phyloP scores from a whole-genome alignment of 139 green algal species.

The Pseudopediastrum boryanum region DNA sequence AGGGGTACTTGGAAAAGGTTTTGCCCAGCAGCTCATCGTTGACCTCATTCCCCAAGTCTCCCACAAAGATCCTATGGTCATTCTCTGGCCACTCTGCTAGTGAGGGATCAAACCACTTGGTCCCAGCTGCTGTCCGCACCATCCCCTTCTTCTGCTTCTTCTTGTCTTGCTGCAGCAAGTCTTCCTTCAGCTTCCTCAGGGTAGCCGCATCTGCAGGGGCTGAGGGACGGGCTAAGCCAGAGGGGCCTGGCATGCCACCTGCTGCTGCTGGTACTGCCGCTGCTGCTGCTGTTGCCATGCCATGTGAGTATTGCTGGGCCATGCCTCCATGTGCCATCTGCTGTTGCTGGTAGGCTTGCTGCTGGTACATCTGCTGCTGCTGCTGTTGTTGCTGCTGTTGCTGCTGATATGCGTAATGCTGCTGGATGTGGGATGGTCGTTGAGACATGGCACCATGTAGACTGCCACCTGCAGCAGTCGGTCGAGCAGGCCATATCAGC shows the following conservation, averaged over 20 bases:
- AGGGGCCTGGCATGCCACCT: not conserved
- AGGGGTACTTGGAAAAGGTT: constrained; percentile 85
- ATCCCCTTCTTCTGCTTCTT: constrained; percentile 44
- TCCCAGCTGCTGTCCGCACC: constrained; percentile 60
- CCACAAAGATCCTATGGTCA: constrained; percentile 97
- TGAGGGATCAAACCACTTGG: constrained; percentile 77
- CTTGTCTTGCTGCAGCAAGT: constrained; percentile 24
- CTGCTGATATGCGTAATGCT: constrained; percentile 12
- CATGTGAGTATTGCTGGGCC: not conserved
- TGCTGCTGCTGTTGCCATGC: constrained; percentile 24
- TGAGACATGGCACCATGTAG: not conserved
- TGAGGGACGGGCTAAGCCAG: not conserved
- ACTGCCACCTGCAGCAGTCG: not conserved
- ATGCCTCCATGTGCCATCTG: too few species aligned
- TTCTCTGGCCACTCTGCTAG: constrained; percentile 92
- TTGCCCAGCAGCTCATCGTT: constrained; percentile 87
- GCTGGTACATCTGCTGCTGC: too few species aligned
- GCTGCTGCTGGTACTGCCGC: constrained; percentile 1
- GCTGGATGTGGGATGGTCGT: not conserved
- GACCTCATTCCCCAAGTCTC: constrained; percentile 94
- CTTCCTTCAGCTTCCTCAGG: constrained; percentile 22
- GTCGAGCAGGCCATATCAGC: not conserved
- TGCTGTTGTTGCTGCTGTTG: not conserved
- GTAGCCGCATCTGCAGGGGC: constrained; percentile 25
- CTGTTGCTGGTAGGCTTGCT: too few species aligned